A percentile compares a stretch with the other conserved stretches of the same genome.
phyloP scores from a whole-genome alignment of 345 rosid genomes.

The Lumnitzera littorea region DNA sequence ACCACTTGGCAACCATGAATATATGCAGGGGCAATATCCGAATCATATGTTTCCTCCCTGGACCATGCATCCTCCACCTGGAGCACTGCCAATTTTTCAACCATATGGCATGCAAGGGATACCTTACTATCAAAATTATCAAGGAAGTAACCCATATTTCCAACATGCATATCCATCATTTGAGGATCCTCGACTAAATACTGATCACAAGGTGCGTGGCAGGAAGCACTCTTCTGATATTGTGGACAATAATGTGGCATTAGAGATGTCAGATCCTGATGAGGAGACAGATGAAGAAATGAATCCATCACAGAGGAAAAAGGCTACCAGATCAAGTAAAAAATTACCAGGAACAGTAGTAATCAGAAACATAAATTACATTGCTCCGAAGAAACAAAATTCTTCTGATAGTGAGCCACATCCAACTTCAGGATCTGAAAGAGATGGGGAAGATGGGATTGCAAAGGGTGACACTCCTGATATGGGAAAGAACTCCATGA shows the following conservation, averaged over 20 bases:
- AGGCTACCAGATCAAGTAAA: slow-evolving; percentile 42
- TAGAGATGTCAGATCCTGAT: slow-evolving; percentile 44
- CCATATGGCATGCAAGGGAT: slow-evolving; percentile 84
- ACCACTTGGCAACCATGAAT: slow-evolving; percentile 43
- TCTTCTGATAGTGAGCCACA: slow-evolving; percentile 52
- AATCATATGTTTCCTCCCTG: slow-evolving; percentile 71
- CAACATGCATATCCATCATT: slow-evolving; percentile 57
- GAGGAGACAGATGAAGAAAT: slow-evolving; percentile 30
- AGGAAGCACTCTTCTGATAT: slow-evolving; percentile 66
- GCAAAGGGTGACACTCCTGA: slow-evolving; percentile 12
- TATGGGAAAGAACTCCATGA: slow-evolving; percentile 20
- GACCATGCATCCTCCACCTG: slow-evolving; percentile 90
- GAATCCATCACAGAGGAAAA: slow-evolving; percentile 24
- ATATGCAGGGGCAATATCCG: slow-evolving; percentile 68
- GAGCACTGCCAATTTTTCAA: slow-evolving; percentile 64
- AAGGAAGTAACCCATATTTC: slow-evolving; percentile 53
- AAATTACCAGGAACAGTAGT: slow-evolving; percentile 68
- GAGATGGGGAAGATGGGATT: slow-evolving; percentile 38
- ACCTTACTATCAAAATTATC: slow-evolving; percentile 70
- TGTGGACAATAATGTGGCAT: slow-evolving; percentile 29
- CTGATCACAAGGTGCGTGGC: slow-evolving; percentile 46
- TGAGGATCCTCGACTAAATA: slow-evolving; percentile 46
- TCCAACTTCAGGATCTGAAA: slow-evolving; percentile 44
- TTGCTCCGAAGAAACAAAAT: slow-evolving; percentile 53
- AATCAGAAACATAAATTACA: slow-evolving; percentile 76